Percentiles rank a stretch among this genome's conserved stretches.
These are phyloP conservation scores for Pisolithus marmoratus DNA, from an alignment of 768 basidiomycete species.

Conservation along the genomic window DNA sequence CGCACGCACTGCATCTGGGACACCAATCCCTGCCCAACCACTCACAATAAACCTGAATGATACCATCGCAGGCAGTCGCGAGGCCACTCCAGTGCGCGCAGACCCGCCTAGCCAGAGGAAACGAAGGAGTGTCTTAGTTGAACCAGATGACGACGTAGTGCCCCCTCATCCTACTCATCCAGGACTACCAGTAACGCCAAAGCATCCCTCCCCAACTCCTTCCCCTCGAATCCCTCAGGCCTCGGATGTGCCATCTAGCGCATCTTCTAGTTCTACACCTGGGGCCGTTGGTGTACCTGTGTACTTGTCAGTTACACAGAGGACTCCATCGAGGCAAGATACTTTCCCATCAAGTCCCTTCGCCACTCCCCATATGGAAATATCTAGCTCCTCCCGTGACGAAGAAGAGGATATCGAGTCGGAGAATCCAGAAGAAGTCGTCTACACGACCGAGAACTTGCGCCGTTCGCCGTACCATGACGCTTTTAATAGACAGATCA, in stretches of 20 bases:
- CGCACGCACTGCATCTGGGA: slow-evolving; percentile 21
- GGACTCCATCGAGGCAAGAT: slow-evolving; percentile 51
- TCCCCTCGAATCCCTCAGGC: slow-evolving; percentile 40
- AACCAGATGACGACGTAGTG: slow-evolving; percentile 58
- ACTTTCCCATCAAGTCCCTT: slow-evolving; percentile 66
- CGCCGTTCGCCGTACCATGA: slow-evolving; percentile 47
- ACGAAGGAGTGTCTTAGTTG: slow-evolving; percentile 61
- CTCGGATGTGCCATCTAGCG: slow-evolving; percentile 46
- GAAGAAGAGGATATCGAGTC: slow-evolving; percentile 45
- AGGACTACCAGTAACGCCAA: slow-evolving; percentile 38
- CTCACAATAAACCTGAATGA: slow-evolving; percentile 25
- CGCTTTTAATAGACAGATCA: slow-evolving; percentile 52
- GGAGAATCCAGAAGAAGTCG: slow-evolving; percentile 50
- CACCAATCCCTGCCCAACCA: slow-evolving; percentile 25
- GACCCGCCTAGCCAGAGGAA: slow-evolving; percentile 36
- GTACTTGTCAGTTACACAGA: slow-evolving; percentile 38
- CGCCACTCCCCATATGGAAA: slow-evolving; percentile 63
- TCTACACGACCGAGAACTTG: slow-evolving; percentile 54
- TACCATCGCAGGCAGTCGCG: slow-evolving; percentile 23
- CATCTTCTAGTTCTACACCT: slow-evolving; percentile 39
- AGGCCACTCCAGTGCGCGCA: slow-evolving; percentile 29
- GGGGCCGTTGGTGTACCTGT: slow-evolving; percentile 45
- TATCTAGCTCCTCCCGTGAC: slow-evolving; percentile 39
- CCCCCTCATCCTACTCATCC: slow-evolving; percentile 35
- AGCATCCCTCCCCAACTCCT: slow-evolving; percentile 28